Evolutionary conservation across 140 eudicot genomes (phyloP), one percentile per base, ranked within the genome.

Genomic region (Artemisia princeps): DNA sequence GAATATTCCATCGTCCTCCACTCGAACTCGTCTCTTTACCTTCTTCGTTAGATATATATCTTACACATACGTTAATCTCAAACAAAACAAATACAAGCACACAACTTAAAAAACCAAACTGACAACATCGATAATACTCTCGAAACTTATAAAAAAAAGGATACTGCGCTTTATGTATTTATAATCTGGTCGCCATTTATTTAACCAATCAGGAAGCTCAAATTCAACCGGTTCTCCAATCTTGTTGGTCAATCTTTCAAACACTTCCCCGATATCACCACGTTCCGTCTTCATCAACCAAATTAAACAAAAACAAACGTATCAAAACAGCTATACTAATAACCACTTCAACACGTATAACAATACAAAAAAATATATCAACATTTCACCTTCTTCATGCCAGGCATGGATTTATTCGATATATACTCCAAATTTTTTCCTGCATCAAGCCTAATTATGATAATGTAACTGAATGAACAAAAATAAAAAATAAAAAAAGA

Each of bases 1-100:
- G 76, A 88, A 94, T 81, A 88, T 94, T 56, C 96, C 99, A 76
- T 94, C 96, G 76, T 94, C 99, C 76, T 94, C 94, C 72, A 64
- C 81, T 30, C 94, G 90, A 67, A 62, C 78, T 52, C 94, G 95
- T 74, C 73, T 86, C 76, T 94, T 94, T 20, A 78, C 73, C 84
- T 79, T 88, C 80, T 86, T 89, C 0, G 86, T 82, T 57, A 74
- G 78, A 78, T 88, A 94, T 80, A 88, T 76, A 80, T 94, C 99
- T 94, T 71, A 33, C 49, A 64, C 49, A 9, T 10, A 58, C 33
- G 83, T 86, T 77, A 82, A 80, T 66, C 54, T 60, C 15, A 75
- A 73, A 51, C 74, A 76, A n/a, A 20, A 26, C 71, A 68, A 55
- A 24, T 14, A 50, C 20, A 50, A n/a, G 24, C n/a, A 40, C 64